Evolutionary conservation across 2,329 filamentous ascomycete species (phyloP).

Genomic region (Thelonectria rubi): DNA sequence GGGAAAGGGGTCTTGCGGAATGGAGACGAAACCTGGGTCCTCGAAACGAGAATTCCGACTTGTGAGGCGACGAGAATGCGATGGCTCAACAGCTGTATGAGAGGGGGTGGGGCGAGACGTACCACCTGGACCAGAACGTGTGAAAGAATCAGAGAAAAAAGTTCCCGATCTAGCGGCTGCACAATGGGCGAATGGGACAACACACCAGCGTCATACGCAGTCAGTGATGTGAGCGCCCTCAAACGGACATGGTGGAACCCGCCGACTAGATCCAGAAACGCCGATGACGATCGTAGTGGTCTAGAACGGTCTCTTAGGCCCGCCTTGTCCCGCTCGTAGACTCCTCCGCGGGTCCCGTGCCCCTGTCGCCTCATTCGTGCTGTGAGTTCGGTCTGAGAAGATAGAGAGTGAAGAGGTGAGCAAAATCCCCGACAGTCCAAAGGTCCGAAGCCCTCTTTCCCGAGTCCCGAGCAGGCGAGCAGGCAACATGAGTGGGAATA

Average conservation of each 20-base stretch:
- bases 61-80: background rate
- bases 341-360: constrained; percentile 20
- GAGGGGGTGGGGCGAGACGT: background rate
- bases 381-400: constrained; percentile 2
- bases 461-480: background rate
- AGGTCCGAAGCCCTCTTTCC: background rate
- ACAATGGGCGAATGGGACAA: constrained; percentile 25
- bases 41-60: constrained; percentile 11
- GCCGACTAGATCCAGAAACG: constrained; percentile 37
- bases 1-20: constrained; percentile 17
- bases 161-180: constrained; percentile 31
- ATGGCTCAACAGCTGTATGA: background rate
- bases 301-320: constrained; percentile 40
- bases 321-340: constrained; percentile 22
- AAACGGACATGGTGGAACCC: constrained; percentile 38
- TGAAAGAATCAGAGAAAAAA: constrained; percentile 18
- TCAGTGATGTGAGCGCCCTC: constrained; percentile 10
- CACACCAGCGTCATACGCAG: constrained; percentile 18
- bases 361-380: constrained; percentile 27
- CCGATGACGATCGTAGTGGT: constrained; percentile 39
- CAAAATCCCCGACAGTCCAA: constrained; percentile 8
- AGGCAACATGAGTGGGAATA: background rate
- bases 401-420: background rate
- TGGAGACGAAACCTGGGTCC: constrained; percentile 12
- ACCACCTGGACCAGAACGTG: background rate